Evolutionary conservation across 2,329 filamentous ascomycete genomes (phyloP).

Genomic region (Stromatinia cepivora): DNA sequence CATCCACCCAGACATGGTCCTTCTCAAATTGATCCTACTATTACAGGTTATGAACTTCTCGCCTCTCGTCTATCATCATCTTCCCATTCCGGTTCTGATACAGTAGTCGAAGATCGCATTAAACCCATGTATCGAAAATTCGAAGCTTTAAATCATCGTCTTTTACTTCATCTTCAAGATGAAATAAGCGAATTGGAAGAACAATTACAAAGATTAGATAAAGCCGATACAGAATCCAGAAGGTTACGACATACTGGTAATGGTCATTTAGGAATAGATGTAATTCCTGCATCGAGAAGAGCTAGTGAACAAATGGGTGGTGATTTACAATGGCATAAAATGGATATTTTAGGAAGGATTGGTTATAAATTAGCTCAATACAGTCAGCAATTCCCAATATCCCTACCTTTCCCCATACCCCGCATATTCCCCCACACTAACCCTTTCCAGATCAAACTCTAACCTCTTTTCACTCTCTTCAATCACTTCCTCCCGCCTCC

Average conservation of each 20-base stretch:
- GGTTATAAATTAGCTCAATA: slow-evolving; percentile 68
- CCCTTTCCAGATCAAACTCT: slow-evolving; percentile 55
- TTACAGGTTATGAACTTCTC: slow-evolving; percentile 63
- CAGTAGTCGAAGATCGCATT: slow-evolving; percentile 30
- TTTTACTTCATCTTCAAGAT: slow-evolving; percentile 82
- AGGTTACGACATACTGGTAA: slow-evolving; percentile 20
- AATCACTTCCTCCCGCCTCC: slow-evolving; percentile 51
- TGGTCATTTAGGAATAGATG: slow-evolving; percentile 35
- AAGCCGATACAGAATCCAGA: slow-evolving; percentile 50
- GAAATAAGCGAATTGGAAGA: slow-evolving; percentile 80
- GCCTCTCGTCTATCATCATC: slow-evolving; percentile 53
- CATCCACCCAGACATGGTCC: slow-evolving; percentile 40
- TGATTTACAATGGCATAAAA: slow-evolving; percentile 61
- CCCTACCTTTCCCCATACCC: background rate
- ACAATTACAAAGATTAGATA: slow-evolving; percentile 69
- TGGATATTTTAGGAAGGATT: slow-evolving; percentile 61
- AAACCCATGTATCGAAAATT: slow-evolving; percentile 80
- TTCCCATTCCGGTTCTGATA: slow-evolving; percentile 29
- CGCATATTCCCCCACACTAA: background rate
- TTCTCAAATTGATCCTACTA: slow-evolving; percentile 46
- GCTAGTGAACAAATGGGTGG: slow-evolving; percentile 51
- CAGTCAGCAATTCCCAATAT: slow-evolving; percentile 49
- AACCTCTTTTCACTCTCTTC: slow-evolving; percentile 56
- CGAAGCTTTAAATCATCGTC: slow-evolving; percentile 75
- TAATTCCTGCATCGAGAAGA: slow-evolving; percentile 60